These are phyloP conservation scores for Naumovozyma dairenensis DNA, from an alignment of 805 yeast species.

Conservation along the genomic window DNA sequence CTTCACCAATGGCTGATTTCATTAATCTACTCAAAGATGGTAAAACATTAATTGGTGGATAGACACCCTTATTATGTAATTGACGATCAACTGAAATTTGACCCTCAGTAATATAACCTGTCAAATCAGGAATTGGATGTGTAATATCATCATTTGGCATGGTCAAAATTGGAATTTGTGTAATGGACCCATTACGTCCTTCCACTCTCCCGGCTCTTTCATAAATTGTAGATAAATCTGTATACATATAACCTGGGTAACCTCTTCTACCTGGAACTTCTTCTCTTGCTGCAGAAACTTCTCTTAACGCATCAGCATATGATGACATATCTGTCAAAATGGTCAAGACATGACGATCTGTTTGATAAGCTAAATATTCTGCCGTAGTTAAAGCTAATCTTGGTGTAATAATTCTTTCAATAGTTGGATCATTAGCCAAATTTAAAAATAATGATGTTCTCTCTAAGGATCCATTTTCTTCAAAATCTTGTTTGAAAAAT, in stretches of 20 bases:
- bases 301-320: constrained; percentile 99
- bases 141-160: constrained; percentile 99
- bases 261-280: constrained; percentile 99
- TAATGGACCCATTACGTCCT: constrained; percentile 98
- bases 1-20: constrained; percentile 99
- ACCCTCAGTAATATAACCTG: constrained; percentile 99
- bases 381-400: constrained; percentile 98
- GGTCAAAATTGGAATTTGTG: constrained; percentile 96
- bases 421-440: constrained; percentile 98
- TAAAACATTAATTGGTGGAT: constrained; percentile 97
- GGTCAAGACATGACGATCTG: constrained; percentile 97
- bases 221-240: constrained; percentile 96
- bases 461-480: constrained; percentile 96
- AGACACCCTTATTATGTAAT: constrained; percentile 89
- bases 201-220: constrained; percentile 99
- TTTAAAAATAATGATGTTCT: constrained; percentile 94
- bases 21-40: constrained; percentile 96
- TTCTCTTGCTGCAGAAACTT: constrained; percentile 99
- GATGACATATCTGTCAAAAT: constrained; percentile 99
- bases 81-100: constrained; percentile 97
- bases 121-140: constrained; percentile 99
- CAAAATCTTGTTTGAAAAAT: constrained; percentile 98
- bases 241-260: constrained; percentile 99
- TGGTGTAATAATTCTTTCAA: constrained; percentile 98
- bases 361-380: constrained; percentile 96